Conservation (phyloP, 495 filamentous ascomycete species). For the Hypoxylon crocopeplum region DNA sequence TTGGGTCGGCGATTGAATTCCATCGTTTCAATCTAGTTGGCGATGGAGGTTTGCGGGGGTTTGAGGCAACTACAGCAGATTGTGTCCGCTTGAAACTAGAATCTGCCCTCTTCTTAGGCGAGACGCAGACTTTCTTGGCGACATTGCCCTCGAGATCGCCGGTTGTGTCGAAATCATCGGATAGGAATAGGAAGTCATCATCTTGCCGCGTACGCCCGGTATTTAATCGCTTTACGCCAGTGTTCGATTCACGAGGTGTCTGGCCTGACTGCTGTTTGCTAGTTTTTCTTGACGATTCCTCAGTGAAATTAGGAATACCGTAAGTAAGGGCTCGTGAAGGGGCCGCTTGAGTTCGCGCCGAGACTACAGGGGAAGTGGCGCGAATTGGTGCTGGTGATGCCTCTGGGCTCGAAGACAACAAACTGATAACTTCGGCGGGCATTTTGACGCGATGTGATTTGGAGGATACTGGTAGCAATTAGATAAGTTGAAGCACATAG, state of each 20-base stretch:
- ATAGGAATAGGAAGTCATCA: constrained; percentile 48
- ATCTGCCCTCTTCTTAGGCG: constrained; percentile 11
- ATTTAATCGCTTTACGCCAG: constrained; percentile 9
- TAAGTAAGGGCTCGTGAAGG: constrained; percentile 18
- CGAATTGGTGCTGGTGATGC: constrained; percentile 17
- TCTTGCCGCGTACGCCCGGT: constrained; percentile 4
- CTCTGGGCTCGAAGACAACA: constrained; percentile 44
- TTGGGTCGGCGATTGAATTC: constrained; percentile 29
- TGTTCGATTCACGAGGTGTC: background rate
- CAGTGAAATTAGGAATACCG: background rate
- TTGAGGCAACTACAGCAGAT: constrained; percentile 7
- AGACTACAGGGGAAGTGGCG: constrained; percentile 3
- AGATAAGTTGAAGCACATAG: background rate
- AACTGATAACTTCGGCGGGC: constrained; percentile 48
- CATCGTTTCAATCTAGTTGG: constrained; percentile 23
- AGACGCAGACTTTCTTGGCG: constrained; percentile 28
- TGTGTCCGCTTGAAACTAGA: constrained; percentile 11
- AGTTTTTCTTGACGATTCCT: constrained; percentile 1
- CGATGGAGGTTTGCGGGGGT: background rate
- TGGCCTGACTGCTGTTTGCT: background rate
- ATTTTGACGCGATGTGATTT: constrained; percentile 39
- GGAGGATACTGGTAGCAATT: background rate
- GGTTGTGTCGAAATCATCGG: constrained; percentile 59
- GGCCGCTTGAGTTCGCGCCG: constrained; percentile 1
- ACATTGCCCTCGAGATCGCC: constrained; percentile 37